These are phyloP conservation scores for Exophiala viscosa DNA, from an alignment of 2,329 filamentous ascomycete species.

Conservation along the genomic window DNA sequence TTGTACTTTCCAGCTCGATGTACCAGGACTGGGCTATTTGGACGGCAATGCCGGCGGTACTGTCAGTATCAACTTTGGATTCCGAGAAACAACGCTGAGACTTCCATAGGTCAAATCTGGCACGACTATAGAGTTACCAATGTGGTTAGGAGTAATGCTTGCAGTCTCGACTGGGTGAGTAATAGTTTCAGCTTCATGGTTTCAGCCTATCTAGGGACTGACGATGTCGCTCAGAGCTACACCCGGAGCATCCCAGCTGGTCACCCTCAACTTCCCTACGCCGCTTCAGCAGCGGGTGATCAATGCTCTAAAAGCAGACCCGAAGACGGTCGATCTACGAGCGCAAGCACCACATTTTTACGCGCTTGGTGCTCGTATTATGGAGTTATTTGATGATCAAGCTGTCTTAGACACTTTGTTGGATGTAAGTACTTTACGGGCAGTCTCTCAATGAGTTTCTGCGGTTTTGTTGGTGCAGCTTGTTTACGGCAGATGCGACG, in stretches of 20 bases:
- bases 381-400: conserved; percentile 89
- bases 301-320: conserved; percentile 86
- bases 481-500: too few species aligned
- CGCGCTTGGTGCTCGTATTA: conserved; percentile 74
- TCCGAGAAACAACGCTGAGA: neutral
- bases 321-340: conserved; percentile 77
- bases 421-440: conserved; percentile 35
- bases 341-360: conserved; percentile 86
- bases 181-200: neutral
- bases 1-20: conserved; percentile 87
- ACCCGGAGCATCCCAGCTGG: conserved; percentile 50
- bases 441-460: too few species aligned
- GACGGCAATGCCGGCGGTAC: conserved; percentile 72
- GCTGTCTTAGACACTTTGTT: conserved; percentile 69
- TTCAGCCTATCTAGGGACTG: too few species aligned
- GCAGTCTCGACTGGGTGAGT: conserved; percentile 57
- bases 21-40: conserved; percentile 81
- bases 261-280: conserved; percentile 76
- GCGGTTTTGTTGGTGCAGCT: too few species aligned
- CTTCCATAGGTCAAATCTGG: conserved; percentile 67
- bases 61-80: conserved; percentile 33
- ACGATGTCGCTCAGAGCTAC: conserved; percentile 13
- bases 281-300: conserved; percentile 75
- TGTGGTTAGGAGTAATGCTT: conserved; percentile 95
- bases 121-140: conserved; percentile 74